These are phyloP conservation scores for Ganoderma resinaceum DNA, from an alignment of 1,284 basidiomycete genomes.

Conservation along the genomic window DNA sequence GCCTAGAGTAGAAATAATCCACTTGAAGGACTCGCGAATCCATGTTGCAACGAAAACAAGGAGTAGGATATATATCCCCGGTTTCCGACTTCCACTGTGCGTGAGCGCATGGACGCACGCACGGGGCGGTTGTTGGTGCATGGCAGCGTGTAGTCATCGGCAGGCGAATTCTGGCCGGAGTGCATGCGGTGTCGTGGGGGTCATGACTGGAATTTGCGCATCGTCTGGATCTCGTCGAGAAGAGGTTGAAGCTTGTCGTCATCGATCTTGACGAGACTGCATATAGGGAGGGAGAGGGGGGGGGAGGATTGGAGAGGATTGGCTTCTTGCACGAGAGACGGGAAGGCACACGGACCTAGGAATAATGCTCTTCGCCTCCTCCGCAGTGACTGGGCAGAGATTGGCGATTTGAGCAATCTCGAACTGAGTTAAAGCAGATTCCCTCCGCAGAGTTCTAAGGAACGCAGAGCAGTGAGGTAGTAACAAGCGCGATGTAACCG, in stretches of 20 bases:
- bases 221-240: conserved; percentile 87
- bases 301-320: conserved; percentile 1
- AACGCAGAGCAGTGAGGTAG: background rate
- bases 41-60: background rate
- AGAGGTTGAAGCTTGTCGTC: conserved; percentile 85
- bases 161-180: background rate
- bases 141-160: background rate
- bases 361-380: conserved; percentile 91
- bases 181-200: too few species aligned
- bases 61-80: background rate
- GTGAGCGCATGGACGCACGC: background rate
- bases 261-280: conserved; percentile 85
- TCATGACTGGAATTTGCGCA: conserved; percentile 87
- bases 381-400: conserved; percentile 85
- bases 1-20: too few species aligned
- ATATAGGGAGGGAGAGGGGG: conserved; percentile 11
- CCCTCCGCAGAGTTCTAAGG: conserved; percentile 72
- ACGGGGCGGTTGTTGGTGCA: too few species aligned
- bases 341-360: conserved; percentile 66
- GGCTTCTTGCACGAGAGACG: background rate
- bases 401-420: conserved; percentile 95
- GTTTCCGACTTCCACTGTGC: too few species aligned
- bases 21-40: too few species aligned
- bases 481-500: too few species aligned
- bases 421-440: conserved; percentile 84